A percentile compares a stretch with the other conserved stretches of the same genome.
Evolutionary conservation across 225 moss, liverwort and hornwort genomes (phyloP).

Genomic region (Antitrichia curtipendula): DNA sequence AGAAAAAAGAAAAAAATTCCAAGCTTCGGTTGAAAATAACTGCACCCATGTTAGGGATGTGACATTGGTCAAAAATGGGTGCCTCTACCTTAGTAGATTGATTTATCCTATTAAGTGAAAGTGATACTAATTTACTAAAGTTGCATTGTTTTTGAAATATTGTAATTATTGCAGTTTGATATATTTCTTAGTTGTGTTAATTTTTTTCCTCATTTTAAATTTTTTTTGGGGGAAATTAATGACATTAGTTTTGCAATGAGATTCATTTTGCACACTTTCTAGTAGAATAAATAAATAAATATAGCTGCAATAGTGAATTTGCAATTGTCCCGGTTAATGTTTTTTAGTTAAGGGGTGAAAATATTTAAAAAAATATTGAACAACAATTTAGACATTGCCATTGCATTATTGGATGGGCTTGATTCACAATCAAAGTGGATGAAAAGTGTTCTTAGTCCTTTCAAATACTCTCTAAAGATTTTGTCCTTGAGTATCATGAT

Average conservation of each 20-base stretch:
- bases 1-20: no score
- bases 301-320: neutral
- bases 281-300: neutral
- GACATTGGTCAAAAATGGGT: no score
- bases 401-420: neutral
- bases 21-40: no score
- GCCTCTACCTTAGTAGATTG: no score
- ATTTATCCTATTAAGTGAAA: neutral
- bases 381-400: neutral
- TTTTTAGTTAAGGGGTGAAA: neutral
- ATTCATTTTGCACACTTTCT: neutral
- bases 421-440: rapidly evolving
- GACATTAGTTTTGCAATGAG: neutral
- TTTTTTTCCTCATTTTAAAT: no score
- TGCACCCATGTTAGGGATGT: no score
- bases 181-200: no score
- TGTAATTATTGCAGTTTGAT: neutral
- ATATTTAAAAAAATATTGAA: neutral
- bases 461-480: neutral
- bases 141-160: neutral
- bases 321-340: rapidly evolving
- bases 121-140: neutral
- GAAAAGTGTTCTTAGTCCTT: neutral
- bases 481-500: neutral
- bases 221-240: rapidly evolving